These are phyloP conservation scores for Diaporthe longicolla DNA, from an alignment of 2,329 filamentous ascomycete species.

Conservation along the genomic window DNA sequence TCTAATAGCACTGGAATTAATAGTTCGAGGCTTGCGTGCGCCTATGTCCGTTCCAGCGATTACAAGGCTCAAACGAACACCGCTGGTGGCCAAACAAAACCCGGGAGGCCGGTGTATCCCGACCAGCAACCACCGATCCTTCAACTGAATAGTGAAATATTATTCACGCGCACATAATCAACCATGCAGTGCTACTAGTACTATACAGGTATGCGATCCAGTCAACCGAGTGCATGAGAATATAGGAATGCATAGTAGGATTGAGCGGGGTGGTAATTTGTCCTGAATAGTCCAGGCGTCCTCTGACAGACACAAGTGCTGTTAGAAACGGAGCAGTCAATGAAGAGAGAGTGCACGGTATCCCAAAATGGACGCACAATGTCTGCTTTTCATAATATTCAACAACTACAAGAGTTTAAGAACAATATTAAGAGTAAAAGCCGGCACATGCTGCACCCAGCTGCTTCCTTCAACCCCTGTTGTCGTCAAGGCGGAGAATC, in stretches of 20 bases:
- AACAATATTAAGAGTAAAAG: not conserved
- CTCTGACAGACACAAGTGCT: too few relatives aligned
- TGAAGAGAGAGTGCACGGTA: not conserved
- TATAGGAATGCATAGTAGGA: too few relatives aligned
- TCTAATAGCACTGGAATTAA: not conserved
- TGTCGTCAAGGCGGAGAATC: not conserved
- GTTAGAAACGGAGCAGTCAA: too few relatives aligned
- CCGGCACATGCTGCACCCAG: not conserved
- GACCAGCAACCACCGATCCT: too few relatives aligned
- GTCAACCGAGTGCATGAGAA: too few relatives aligned
- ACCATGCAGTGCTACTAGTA: too few relatives aligned
- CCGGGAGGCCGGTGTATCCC: not conserved
- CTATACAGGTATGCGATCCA: too few relatives aligned
- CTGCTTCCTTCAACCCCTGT: not conserved
- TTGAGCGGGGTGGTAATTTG: too few relatives aligned
- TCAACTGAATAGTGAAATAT: too few relatives aligned
- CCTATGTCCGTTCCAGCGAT: not conserved
- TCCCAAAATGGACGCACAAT: not conserved
- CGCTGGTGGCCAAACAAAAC: not conserved
- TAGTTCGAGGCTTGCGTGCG: not conserved
- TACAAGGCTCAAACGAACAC: not conserved
- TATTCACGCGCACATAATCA: too few relatives aligned
- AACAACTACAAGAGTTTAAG: not conserved
- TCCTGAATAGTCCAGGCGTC: too few relatives aligned
- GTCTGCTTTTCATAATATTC: not conserved